phyloP scores from a whole-genome alignment of 2,329 filamentous ascomycete genomes.

The Phaeosphaeria sp. region DNA sequence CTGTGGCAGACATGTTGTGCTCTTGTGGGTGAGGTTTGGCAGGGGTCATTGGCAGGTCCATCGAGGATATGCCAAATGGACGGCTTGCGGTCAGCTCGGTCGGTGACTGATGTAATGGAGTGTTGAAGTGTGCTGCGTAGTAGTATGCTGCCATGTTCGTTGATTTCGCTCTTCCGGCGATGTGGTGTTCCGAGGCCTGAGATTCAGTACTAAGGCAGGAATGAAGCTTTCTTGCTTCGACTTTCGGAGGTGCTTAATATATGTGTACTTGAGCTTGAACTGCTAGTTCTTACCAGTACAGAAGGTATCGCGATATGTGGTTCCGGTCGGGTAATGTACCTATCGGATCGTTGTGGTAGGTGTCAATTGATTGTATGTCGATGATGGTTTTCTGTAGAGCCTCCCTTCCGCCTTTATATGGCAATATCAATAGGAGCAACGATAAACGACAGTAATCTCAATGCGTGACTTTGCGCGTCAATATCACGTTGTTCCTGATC shows the following conservation, averaged over 20 bases:
- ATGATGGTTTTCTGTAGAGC: slow-evolving; percentile 1
- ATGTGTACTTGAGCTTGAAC: not conserved
- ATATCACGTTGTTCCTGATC: slow-evolving; percentile 22
- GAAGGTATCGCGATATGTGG: not conserved
- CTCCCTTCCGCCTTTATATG: slow-evolving; percentile 2
- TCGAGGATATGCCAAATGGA: slow-evolving; percentile 12
- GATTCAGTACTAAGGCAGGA: not conserved
- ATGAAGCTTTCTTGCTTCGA: not conserved
- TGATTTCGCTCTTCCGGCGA: slow-evolving; percentile 5
- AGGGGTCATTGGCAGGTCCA: slow-evolving; percentile 9
- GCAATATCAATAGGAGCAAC: not conserved
- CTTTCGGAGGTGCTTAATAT: not conserved
- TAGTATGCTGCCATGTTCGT: slow-evolving; percentile 17
- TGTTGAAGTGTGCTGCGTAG: slow-evolving; percentile 31
- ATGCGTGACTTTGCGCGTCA: slow-evolving; percentile 1
- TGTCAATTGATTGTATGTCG: slow-evolving; percentile 5
- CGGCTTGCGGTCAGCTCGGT: slow-evolving; percentile 12
- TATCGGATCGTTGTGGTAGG: slow-evolving; percentile 9
- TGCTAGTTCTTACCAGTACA: not conserved
- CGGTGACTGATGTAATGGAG: slow-evolving; percentile 8
- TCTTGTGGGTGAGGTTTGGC: slow-evolving; percentile 9
- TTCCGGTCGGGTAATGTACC: slow-evolving; percentile 20
- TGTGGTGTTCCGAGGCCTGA: slow-evolving; percentile 4
- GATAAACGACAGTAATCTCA: not conserved
- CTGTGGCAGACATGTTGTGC: slow-evolving; percentile 4